Percentiles rank a stretch among this genome's conserved stretches.
These are phyloP conservation scores for Boletus nobilissimus DNA, from an alignment of 1,284 basidiomycete genomes.

Conservation along the genomic window DNA sequence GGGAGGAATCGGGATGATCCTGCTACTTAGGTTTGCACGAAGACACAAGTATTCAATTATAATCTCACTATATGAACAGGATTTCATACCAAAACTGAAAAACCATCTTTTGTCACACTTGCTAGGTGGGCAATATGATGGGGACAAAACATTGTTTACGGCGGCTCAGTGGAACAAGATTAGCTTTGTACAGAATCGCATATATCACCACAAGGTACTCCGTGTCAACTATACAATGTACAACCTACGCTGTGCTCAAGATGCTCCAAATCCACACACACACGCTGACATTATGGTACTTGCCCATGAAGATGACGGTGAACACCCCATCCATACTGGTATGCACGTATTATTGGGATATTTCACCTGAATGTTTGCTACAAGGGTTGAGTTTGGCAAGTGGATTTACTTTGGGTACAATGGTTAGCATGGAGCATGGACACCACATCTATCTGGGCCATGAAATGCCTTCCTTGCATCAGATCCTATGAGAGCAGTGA, in stretches of 20 bases:
- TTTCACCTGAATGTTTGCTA: slow-evolving; percentile 13
- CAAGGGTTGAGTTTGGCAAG: not conserved
- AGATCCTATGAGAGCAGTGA: slow-evolving; percentile 34
- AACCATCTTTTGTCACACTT: slow-evolving; percentile 45
- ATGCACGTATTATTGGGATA: slow-evolving; percentile 41
- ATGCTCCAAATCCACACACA: not conserved
- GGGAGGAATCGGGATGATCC: slow-evolving; percentile 34
- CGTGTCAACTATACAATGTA: slow-evolving; percentile 36
- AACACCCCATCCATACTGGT: slow-evolving; percentile 49
- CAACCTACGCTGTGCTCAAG: not conserved
- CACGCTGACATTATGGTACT: slow-evolving; percentile 33
- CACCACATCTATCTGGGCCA: slow-evolving; percentile 17
- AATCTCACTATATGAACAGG: not conserved
- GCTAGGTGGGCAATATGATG: slow-evolving; percentile 38
- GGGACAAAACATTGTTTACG: slow-evolving; percentile 43
- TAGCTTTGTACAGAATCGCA: slow-evolving; percentile 22
- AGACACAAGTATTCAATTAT: not conserved
- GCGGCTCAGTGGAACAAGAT: slow-evolving; percentile 36
- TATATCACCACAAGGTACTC: slow-evolving; percentile 38
- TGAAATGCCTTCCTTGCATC: slow-evolving; percentile 31
- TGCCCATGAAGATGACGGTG: slow-evolving; percentile 12
- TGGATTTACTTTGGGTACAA: slow-evolving; percentile 30
- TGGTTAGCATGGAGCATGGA: slow-evolving; percentile 32
- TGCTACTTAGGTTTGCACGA: slow-evolving; percentile 25
- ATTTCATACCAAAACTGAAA: slow-evolving; percentile 45